Evolutionary conservation across 805 yeast genomes (phyloP).

Genomic region (Torulaspora indica): DNA sequence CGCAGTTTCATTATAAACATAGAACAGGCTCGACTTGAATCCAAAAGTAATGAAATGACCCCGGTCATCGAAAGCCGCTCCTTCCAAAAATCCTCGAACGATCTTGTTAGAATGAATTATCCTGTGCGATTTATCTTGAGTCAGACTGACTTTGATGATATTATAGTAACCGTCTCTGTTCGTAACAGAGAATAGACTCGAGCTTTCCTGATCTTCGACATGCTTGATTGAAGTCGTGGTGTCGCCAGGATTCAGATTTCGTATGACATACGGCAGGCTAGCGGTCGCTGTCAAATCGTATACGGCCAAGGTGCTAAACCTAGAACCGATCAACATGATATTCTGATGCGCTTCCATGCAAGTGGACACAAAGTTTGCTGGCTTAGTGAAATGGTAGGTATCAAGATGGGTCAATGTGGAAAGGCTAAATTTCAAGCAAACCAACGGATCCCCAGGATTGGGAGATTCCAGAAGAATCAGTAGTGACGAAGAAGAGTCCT

Average conservation of each 20-base stretch:
- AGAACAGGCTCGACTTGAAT: slow-evolving; percentile 73
- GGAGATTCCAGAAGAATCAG: slow-evolving; percentile 52
- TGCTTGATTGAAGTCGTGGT: slow-evolving; percentile 54
- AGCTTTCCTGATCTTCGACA: slow-evolving; percentile 30
- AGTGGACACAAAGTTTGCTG: slow-evolving; percentile 53
- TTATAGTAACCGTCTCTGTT: slow-evolving; percentile 65
- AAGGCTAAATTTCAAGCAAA: slow-evolving; percentile 39
- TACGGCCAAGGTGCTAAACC: slow-evolving; percentile 61
- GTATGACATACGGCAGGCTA: slow-evolving; percentile 30
- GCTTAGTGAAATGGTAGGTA: slow-evolving; percentile 35
- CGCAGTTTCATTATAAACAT: slow-evolving; percentile 74
- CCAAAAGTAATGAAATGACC: slow-evolving; percentile 65
- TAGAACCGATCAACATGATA: slow-evolving; percentile 60
- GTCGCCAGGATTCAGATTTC: slow-evolving; percentile 59
- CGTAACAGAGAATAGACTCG: slow-evolving; percentile 43
- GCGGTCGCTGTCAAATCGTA: slow-evolving; percentile 40
- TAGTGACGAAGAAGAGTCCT: slow-evolving; percentile 23
- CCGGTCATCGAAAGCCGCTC: slow-evolving; percentile 45
- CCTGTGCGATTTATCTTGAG: slow-evolving; percentile 16
- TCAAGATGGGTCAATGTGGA: slow-evolving; percentile 27
- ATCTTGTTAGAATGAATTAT: slow-evolving; percentile 55
- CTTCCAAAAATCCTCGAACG: slow-evolving; percentile 77
- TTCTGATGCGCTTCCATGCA: slow-evolving; percentile 44
- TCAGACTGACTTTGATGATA: slow-evolving; percentile 36
- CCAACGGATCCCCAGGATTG: slow-evolving; percentile 53